Base-by-base conservation (phyloP, 371 early-diverging fungal genomes). In the Mucor sp. region DNA sequence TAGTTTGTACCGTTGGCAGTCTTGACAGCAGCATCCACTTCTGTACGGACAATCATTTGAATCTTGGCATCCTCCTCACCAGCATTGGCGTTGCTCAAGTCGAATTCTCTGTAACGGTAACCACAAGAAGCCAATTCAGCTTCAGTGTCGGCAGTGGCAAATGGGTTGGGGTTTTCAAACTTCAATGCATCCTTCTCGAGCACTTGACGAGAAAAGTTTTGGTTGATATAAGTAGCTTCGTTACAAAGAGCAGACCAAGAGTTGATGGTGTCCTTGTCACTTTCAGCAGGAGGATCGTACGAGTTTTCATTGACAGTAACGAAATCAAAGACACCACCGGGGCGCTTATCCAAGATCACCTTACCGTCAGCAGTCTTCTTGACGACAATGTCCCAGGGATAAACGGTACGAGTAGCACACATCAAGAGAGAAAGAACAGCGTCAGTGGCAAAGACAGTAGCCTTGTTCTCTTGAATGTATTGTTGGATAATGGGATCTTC, bases 251-350 rank as follows among this genome's bases (percentile, higher is more conserved):
- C 88, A 66, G 87, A 80, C 70, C 95, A 95, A 1, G 92, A 88
- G 87, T 99, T 99, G 81, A 94, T 88, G 50, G 77, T 86, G 58
- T 95, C 97, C 84, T 94, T 95, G 37, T 97, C 97, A 35, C 80
- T 74, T 62, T 99, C 99, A 39, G 89, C 76, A 21, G 99, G 97
- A 27, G 96, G 94, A 67, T 96, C 96, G 12, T 83, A 80, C 2
- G 97, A 93, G 81, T 96, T 98, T 79, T 99, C 99, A 76, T 99
- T 97, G 60, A 99, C 98, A 53, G 94, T 89, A 27, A 93, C 81
- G 67, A 90, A 91, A 75, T 97, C 84, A 67, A 84, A 82, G 35
- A 81, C 82, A 63, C 95, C 93, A 47, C 92, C 94, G 35, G 90
- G 89, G 41, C 99, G 89, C 82, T 96, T 97, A 79, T 99, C 99